Evolutionary conservation across 257 asterid species (phyloP).

Genomic region (Primulina tabacum): DNA sequence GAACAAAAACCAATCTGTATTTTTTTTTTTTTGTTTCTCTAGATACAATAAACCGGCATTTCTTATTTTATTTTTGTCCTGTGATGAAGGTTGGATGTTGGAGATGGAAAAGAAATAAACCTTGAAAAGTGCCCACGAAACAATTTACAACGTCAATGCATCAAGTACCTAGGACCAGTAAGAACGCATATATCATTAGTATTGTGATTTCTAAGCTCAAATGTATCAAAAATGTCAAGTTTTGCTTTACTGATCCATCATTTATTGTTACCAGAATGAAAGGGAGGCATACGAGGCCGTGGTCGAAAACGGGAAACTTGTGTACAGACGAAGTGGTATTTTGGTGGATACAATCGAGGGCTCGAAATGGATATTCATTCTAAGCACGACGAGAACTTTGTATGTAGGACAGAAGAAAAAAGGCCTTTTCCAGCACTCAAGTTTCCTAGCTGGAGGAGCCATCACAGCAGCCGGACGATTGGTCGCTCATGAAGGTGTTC

Average conservation of each 20-base stretch:
- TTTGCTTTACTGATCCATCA: neutral
- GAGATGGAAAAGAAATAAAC: constrained; percentile 52
- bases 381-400: constrained; percentile 24
- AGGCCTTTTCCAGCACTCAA: constrained; percentile 29
- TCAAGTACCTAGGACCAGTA: constrained; percentile 53
- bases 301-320: constrained; percentile 25
- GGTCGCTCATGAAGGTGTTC: constrained; percentile 24
- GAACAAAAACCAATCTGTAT: too few species aligned
- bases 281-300: constrained; percentile 25
- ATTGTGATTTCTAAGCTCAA: neutral
- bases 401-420: constrained; percentile 27
- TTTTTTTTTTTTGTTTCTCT: too few species aligned
- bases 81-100: constrained; percentile 56
- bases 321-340: constrained; percentile 22
- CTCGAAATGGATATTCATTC: constrained; percentile 29
- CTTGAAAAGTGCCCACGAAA: constrained; percentile 44
- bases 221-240: neutral
- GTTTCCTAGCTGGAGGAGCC: constrained; percentile 32
- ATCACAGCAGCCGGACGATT: constrained; percentile 29
- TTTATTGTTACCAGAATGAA: constrained; percentile 18
- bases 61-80: neutral
- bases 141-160: constrained; percentile 42
- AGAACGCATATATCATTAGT: constrained; percentile 18
- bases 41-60: too few species aligned
- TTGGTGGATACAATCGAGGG: constrained; percentile 24